These are phyloP conservation scores for Pilaira anomala DNA, from an alignment of 192 early-diverging fungal genomes.

Conservation along the genomic window DNA sequence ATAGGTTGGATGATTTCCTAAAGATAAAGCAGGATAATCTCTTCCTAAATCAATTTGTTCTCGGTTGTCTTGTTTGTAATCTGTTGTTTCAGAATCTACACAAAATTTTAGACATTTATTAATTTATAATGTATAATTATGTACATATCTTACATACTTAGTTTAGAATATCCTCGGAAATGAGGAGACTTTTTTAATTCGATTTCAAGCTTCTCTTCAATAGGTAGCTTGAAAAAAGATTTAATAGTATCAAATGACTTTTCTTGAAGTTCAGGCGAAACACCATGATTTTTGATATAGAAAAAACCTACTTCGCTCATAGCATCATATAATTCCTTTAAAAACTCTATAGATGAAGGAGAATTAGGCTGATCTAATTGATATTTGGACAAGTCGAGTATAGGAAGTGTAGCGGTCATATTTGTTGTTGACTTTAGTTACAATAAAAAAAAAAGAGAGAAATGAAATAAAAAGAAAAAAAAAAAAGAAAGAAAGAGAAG, in stretches of 20 bases:
- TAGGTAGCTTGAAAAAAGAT: slow-evolving; percentile 52
- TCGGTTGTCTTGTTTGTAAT: slow-evolving; percentile 39
- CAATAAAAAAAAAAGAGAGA: too few relatives aligned
- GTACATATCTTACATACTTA: slow-evolving; percentile 45
- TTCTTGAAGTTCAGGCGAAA: slow-evolving; percentile 18
- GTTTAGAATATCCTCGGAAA: slow-evolving; percentile 55
- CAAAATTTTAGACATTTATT: neutral
- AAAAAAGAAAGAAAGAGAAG: too few relatives aligned
- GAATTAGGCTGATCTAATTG: slow-evolving; percentile 13
- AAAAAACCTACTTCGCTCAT: slow-evolving; percentile 57
- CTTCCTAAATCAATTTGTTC: slow-evolving; percentile 61
- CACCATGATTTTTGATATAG: slow-evolving; percentile 50
- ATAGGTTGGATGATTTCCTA: slow-evolving; percentile 39
- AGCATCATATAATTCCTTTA: slow-evolving; percentile 46
- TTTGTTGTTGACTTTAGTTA: neutral
- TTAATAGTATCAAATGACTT: slow-evolving; percentile 38
- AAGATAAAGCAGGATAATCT: slow-evolving; percentile 31
- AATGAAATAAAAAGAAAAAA: too few relatives aligned
- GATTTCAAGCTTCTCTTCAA: slow-evolving; percentile 53
- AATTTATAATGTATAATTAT: neutral
- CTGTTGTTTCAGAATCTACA: slow-evolving; percentile 31
- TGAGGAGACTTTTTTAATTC: slow-evolving; percentile 54
- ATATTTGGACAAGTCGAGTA: slow-evolving; percentile 25
- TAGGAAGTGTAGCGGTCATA: slow-evolving; percentile 12
- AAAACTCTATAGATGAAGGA: slow-evolving; percentile 26